Base-by-base conservation (phyloP, 495 filamentous ascomycete genomes). In the Lichenothelia convexa region DNA sequence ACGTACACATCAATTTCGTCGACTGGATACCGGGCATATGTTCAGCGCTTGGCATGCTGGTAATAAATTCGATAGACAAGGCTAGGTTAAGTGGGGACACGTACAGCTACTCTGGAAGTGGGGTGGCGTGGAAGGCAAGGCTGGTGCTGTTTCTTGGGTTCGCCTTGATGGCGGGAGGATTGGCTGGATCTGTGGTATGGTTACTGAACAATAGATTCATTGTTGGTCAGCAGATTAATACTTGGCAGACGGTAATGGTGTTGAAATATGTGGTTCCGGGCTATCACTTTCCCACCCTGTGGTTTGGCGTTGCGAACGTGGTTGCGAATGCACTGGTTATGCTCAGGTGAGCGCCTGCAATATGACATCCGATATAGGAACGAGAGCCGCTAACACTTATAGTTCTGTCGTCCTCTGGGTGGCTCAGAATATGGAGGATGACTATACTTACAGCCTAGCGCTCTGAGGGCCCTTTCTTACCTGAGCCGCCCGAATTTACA, bases 1-100 rank as follows among this genome's bases (percentile, higher is more conserved):
- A 72, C 54, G 70, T 93, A 35, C 86, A 99, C 64, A 74, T 99
- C 50, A 86, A 70, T 54, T 94, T 95, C 58, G 70, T 95, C 49
- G 91, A 99, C 68, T 99, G 91, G 91, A 81, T 99, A 45, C 91
- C 91, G 16, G 75, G 84, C 38, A 92, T 99, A 63, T 99, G 92
- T 65, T 80, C 73, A 31, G 68, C 74, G 34, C 69, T 95, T 16
- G 91, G 91, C 32, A 95, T 95, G 91, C 77, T 95, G 5, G 84
- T 95, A 41, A 95, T 99, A 71, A 99, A 95, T 65, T 81, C 73
- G 39, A 93, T 99, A 46, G 91, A 99, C 55, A 95, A 95, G 65
- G 69, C 75, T 9, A 67, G 85, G 15, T 62, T 99, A 47, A 77
- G 73, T 40, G 78, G 78, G 30, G 89, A 95, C 56, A 78, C 65